Conservation (phyloP, 1,284 basidiomycete genomes). For the Volvariella surrecta region DNA sequence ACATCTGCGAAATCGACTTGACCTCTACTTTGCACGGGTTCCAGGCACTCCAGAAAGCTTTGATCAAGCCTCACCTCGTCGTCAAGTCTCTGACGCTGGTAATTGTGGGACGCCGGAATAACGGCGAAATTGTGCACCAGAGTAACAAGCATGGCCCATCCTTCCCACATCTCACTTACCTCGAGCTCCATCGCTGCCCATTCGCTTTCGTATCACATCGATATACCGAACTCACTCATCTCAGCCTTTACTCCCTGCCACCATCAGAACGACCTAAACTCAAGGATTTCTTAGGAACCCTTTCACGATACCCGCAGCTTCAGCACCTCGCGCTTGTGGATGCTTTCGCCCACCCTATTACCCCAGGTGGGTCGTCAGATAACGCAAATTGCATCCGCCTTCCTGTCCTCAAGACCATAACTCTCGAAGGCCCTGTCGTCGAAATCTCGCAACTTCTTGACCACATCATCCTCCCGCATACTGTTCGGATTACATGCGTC, state of each 20-base stretch:
- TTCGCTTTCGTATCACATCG: slow-evolving; percentile 25
- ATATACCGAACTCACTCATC: slow-evolving; percentile 22
- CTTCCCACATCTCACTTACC: slow-evolving; percentile 17
- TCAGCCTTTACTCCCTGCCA: slow-evolving; percentile 27
- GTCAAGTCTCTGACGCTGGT: neutral
- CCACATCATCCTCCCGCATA: slow-evolving; percentile 18
- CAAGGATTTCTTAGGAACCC: slow-evolving; percentile 21
- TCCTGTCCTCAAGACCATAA: slow-evolving; percentile 18
- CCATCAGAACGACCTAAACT: slow-evolving; percentile 23
- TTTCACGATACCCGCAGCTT: slow-evolving; percentile 22
- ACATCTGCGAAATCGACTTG: slow-evolving; percentile 12
- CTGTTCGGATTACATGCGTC: slow-evolving; percentile 17
- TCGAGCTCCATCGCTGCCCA: slow-evolving; percentile 25
- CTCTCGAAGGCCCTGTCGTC: slow-evolving; percentile 19
- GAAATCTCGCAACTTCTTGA: slow-evolving; percentile 24
- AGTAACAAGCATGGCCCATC: slow-evolving; percentile 11
- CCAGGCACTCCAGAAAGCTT: neutral
- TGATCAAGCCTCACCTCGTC: neutral
- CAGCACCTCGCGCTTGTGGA: slow-evolving; percentile 21
- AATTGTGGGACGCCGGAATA: neutral
- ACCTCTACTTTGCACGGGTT: neutral
- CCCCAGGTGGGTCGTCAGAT: slow-evolving; percentile 8
- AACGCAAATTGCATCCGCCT: slow-evolving; percentile 16
- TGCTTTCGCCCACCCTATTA: slow-evolving; percentile 15
- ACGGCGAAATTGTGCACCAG: slow-evolving; percentile 8